Percentiles rank a stretch among this genome's conserved stretches.
Evolutionary conservation across 192 early-diverging fungal species (phyloP).

Genomic region (Haplosporangium gracile): DNA sequence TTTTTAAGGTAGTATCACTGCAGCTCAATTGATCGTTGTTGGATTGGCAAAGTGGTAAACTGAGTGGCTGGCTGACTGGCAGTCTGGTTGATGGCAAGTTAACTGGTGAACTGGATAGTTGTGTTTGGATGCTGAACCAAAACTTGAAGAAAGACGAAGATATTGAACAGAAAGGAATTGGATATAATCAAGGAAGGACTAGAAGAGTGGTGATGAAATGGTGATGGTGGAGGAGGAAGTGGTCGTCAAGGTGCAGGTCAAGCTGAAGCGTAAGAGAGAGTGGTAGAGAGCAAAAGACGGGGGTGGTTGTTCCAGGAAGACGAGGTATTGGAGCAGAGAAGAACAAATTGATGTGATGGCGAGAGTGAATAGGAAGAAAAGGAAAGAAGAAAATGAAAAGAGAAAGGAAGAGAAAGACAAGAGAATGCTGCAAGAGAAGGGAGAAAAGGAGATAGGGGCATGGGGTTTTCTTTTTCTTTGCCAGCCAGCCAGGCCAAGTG

Average conservation of each 20-base stretch:
- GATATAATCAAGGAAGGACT: neutral
- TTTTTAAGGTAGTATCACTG: neutral
- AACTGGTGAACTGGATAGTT: neutral
- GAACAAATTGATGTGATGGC: neutral
- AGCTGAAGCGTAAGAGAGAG: neutral
- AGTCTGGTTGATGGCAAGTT: neutral
- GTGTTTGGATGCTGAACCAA: neutral
- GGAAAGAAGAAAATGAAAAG: neutral
- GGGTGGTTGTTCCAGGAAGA: neutral
- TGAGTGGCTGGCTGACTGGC: neutral
- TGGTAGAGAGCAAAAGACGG: neutral
- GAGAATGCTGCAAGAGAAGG: neutral
- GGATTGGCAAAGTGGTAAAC: neutral
- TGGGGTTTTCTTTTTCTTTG: neutral
- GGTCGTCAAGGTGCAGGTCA: neutral
- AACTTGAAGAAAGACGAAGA: neutral
- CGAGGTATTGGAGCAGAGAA: neutral
- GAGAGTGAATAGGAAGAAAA: neutral
- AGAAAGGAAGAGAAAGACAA: neutral
- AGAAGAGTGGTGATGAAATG: neutral
- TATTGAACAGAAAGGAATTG: neutral
- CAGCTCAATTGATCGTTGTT: neutral
- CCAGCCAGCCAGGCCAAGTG: neutral
- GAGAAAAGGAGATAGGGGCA: slow-evolving; percentile 15
- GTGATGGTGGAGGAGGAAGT: neutral